A percentile compares a stretch with the other conserved stretches of the same genome.
Evolutionary conservation across 2,329 filamentous ascomycete genomes (phyloP).

Genomic region (Dactylellina sp.): DNA sequence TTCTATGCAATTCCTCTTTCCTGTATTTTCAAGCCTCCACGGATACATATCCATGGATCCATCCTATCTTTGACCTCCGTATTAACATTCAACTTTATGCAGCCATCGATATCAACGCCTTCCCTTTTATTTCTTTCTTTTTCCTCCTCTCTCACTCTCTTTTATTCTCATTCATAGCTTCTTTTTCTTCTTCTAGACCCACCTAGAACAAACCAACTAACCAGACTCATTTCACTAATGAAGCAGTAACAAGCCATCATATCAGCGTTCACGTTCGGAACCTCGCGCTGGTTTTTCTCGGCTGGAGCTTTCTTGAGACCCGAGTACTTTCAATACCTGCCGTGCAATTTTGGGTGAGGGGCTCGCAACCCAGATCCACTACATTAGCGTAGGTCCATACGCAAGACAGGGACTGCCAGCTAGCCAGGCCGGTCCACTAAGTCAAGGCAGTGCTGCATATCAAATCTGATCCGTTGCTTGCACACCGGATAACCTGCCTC

Average conservation of each 20-base stretch:
- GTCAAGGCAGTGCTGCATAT: constrained; percentile 50
- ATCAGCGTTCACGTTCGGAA: constrained; percentile 56
- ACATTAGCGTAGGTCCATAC: constrained; percentile 52
- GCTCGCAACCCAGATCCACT: constrained; percentile 44
- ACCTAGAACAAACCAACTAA: constrained; percentile 29
- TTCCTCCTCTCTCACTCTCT: constrained; percentile 25
- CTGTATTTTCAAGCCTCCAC: constrained; percentile 39
- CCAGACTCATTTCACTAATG: constrained; percentile 10
- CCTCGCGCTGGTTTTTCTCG: constrained; percentile 50
- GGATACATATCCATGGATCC: not conserved
- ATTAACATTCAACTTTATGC: constrained; percentile 23
- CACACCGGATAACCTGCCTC: constrained; percentile 34
- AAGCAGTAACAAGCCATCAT: constrained; percentile 24
- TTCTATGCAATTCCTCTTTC: constrained; percentile 34
- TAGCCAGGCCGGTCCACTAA: constrained; percentile 43
- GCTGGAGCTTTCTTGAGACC: constrained; percentile 22
- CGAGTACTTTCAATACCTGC: constrained; percentile 23
- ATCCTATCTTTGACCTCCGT: constrained; percentile 45
- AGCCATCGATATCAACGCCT: constrained; percentile 14
- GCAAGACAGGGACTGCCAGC: constrained; percentile 38
- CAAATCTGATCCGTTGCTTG: constrained; percentile 45
- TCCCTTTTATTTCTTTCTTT: constrained; percentile 9
- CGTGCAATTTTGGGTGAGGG: constrained; percentile 51
- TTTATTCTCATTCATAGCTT: constrained; percentile 22
- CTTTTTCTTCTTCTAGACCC: not conserved